These are phyloP conservation scores for Sporothrix sp. DNA, from an alignment of 2,329 filamentous ascomycete genomes.

Conservation along the genomic window DNA sequence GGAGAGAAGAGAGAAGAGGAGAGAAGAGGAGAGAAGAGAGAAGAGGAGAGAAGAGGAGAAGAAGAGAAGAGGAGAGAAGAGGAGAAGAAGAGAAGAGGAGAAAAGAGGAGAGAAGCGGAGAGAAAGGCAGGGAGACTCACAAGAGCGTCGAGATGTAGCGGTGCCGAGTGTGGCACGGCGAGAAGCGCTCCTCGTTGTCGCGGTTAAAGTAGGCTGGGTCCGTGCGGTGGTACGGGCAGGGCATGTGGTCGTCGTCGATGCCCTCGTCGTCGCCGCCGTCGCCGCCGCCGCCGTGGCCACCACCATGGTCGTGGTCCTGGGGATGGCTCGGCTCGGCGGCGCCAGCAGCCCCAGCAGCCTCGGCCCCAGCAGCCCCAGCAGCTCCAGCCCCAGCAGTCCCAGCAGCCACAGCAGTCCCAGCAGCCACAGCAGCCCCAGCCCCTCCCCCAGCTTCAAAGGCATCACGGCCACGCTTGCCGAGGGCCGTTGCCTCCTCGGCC, in stretches of 20 bases:
- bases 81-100: neutral
- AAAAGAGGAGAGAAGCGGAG: too few species aligned
- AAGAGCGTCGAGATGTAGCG: conserved; percentile 27
- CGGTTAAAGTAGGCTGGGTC: conserved; percentile 20
- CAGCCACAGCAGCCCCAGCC: too few species aligned
- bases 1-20: neutral
- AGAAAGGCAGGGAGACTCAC: conserved; percentile 18
- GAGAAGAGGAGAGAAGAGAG: neutral
- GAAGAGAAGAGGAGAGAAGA: neutral
- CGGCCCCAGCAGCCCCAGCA: too few species aligned
- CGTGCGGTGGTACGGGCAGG: conserved; percentile 16
- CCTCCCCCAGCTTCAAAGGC: too few species aligned
- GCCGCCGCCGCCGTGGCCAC: neutral
- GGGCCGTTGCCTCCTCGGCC: neutral
- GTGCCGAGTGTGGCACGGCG: conserved; percentile 26
- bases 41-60: too few species aligned
- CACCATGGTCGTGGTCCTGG: neutral
- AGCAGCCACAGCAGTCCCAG: too few species aligned
- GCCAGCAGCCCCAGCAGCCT: too few species aligned
- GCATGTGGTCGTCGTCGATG: conserved; percentile 22
- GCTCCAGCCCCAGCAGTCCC: too few species aligned
- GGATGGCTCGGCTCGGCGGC: too few species aligned
- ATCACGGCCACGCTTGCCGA: neutral
- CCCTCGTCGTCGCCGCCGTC: conserved; percentile 9
- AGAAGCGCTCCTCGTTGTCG: conserved; percentile 22